Evolutionary conservation across 129 eudicot species (phyloP), one percentile per base, ranked within the genome.

Genomic region (Pseudognaphalium luteoalbum): DNA sequence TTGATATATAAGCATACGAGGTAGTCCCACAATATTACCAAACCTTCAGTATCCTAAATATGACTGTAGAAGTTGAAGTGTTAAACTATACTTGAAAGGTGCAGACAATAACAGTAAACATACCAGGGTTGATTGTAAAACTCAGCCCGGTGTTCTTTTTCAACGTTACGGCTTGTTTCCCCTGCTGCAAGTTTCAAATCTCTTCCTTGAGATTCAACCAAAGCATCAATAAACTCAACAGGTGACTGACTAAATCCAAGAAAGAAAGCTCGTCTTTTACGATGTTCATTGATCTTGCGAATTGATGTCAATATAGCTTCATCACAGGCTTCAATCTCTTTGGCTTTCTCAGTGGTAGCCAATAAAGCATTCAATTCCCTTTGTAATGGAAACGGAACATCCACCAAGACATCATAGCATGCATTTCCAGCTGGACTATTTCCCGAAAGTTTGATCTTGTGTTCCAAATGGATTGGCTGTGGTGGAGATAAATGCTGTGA

Each of bases 381-480:
- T 39, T 67, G 72, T 67, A 67, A 50, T 25, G 72, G 72, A 67
- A 67, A 67, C 19, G 72, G 54, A 2, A 67, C 72, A 67, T 67
- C 72, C 72, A 67, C 72, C 56, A 67, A 35, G 4, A 67, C 72
- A 67, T 67, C 72, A 39, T 67, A 67, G 20, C 72, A 67, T 39
- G 72, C 72, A 67, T 67, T 67, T 37, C 72, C 72, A 39, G 72
- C 72, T 67, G 72, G 72, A 67, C 72, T 67, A 39, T 67, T 67
- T 67, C 72, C 72, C 19, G 56, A 67, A n/a, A 67, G 72, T 39
- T 67, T 67, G 34, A 67, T 67, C 72, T 39, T 67, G 72, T 67
- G 72, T 25, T 67, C 72, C 72, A 67, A 39, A 37, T 39, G 72
- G 30, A 67, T 67, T 6, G 72, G 72, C 17, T 67, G 72, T 67